Evolutionary conservation across 192 early-diverging fungal species (phyloP), one percentile per base, ranked within the genome.

Genomic region (Backusella parvicylindrica): DNA sequence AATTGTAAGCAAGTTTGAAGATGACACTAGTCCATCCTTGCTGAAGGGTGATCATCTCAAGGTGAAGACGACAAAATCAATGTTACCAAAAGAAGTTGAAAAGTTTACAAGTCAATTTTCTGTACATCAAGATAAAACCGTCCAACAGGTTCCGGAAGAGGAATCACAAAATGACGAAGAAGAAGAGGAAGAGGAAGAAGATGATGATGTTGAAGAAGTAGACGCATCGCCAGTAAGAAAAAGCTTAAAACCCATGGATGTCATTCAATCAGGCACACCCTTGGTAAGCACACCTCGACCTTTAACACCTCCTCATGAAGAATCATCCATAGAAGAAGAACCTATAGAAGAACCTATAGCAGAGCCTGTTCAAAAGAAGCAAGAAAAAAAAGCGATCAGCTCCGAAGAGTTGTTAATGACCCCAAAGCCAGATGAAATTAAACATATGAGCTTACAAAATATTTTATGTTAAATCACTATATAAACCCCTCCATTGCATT

Each of bases 31-130:
- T 30, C 76, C 65, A 66, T 43, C 26, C 9, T 21, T 71, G 38
- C 36, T 71, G 1, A 70, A 77, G 16, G 75, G 75, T 30, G 70
- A 73, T n/a, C 70, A 69, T 8, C 37, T 76, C 37, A 60, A 56
- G 11, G 60, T 80, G 53, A 80, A 76, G 28, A 73, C 70, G 8
- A 56, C 43, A 0, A 75, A 76, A 60, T 76, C 79, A 4, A 71
- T 81, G 69, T n/a, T 81, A 0, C 71, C 79, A 7, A 77, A 81
- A 32, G 79, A 81, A 32, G 72, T 81, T 3, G 71, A 81, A 60
- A 71, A 72, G 21, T 81, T 74, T 33, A 81, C 79, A 12, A 72
- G 43, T 6, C 79, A 81, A 56, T 81, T 81, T 43, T 73, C 63
- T n/a, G 36, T 63, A n/a, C 53, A 60, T 23, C 11, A 40, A n/a